Percentiles rank a stretch among this genome's conserved stretches.
phyloP scores from a whole-genome alignment of 1,284 basidiomycete genomes.

The Trichosporon faecale region DNA sequence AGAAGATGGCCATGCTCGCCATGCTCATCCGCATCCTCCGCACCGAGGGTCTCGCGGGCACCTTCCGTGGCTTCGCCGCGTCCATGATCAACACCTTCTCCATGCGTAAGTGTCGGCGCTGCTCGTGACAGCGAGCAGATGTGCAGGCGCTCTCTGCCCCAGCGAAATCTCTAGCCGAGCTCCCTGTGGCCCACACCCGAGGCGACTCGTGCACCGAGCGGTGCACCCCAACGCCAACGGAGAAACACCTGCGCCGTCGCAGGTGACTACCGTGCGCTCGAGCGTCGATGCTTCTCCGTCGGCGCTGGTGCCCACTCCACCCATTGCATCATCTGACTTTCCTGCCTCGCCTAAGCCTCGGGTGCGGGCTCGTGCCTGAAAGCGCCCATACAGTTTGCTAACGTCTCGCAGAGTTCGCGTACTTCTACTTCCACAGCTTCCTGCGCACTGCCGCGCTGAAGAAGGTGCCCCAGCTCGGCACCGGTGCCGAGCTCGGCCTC shows the following conservation, averaged over 20 bases:
- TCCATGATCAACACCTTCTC: conserved; percentile 98
- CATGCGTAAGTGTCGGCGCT: conserved; percentile 65
- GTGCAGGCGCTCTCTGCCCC: too few species aligned
- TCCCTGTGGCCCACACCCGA: neutral
- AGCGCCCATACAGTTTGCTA: neutral
- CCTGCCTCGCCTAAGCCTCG: conserved; percentile 2
- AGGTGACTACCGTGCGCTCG: neutral
- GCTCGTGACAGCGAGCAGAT: neutral
- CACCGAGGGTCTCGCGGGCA: conserved; percentile 74
- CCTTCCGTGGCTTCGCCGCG: conserved; percentile 92
- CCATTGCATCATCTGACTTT: neutral
- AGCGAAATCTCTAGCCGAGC: too few species aligned
- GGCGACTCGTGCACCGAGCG: neutral
- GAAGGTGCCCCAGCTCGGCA: conserved; percentile 59
- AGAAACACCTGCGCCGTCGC: neutral
- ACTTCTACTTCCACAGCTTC: conserved; percentile 98
- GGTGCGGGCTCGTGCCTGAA: neutral
- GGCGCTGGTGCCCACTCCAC: conserved; percentile 4
- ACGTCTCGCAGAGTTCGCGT: conserved; percentile 79
- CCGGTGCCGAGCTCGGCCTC: conserved; percentile 76
- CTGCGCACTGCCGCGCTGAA: conserved; percentile 60
- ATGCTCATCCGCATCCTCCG: conserved; percentile 69
- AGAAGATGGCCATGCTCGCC: conserved; percentile 56
- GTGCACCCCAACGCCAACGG: neutral
- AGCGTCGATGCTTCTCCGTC: neutral